Percentiles rank a stretch among this genome's conserved stretches.
Evolutionary conservation across 306 rosid genomes (phyloP).

Genomic region (Cucumis cinereus): DNA sequence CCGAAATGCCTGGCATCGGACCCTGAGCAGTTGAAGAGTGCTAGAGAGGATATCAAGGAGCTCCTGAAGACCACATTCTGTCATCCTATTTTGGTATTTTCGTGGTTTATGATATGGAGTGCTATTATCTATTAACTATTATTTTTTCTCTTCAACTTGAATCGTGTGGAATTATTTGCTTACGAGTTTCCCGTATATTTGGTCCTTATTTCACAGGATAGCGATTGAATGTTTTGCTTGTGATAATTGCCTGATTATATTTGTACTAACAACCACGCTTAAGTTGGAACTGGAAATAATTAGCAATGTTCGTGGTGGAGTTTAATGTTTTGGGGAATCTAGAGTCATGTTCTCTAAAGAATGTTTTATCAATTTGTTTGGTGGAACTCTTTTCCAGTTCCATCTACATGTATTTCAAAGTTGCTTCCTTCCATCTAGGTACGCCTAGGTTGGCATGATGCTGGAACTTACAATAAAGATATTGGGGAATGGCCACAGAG

Average conservation of each 20-base stretch:
- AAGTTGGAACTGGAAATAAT: not conserved
- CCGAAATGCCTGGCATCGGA: constrained; percentile 58
- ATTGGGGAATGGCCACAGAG: constrained; percentile 90
- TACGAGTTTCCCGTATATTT: not conserved
- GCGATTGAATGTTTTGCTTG: not conserved
- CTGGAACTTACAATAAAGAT: constrained; percentile 87
- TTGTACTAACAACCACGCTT: not conserved
- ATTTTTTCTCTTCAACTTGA: not conserved
- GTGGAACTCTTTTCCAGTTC: not conserved
- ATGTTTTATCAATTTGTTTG: not conserved
- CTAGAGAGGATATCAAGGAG: constrained; percentile 68
- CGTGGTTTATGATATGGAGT: not conserved
- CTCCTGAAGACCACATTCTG: constrained; percentile 62
- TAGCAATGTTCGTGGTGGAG: not conserved
- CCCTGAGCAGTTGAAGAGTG: constrained; percentile 72
- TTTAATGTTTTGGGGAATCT: not conserved
- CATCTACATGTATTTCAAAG: not conserved
- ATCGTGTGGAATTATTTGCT: not conserved
- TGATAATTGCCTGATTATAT: not conserved
- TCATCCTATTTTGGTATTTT: constrained; percentile 66
- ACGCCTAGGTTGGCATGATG: constrained; percentile 98
- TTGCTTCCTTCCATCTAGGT: constrained; percentile 29
- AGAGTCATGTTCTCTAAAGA: not conserved
- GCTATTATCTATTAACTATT: not conserved
- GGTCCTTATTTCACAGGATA: not conserved